Conservation (phyloP, 768 basidiomycete species). For the Inosperma sp. region DNA sequence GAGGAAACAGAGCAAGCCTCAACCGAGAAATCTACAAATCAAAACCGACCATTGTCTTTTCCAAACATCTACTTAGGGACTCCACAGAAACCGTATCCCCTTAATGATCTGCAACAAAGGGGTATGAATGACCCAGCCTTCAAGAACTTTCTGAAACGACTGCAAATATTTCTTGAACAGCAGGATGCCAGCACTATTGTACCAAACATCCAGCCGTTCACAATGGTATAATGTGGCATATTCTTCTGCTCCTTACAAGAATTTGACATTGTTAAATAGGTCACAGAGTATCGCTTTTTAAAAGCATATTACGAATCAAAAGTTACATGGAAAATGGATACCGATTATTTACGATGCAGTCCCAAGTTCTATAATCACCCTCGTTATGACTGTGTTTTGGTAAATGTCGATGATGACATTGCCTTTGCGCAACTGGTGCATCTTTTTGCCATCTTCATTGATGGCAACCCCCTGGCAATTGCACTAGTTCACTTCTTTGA, state of each 20-base stretch:
- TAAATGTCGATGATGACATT: neutral
- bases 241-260: too few relatives aligned
- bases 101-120: neutral
- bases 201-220: too few relatives aligned
- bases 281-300: neutral
- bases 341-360: constrained; percentile 18
- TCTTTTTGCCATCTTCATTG: neutral
- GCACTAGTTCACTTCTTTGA: constrained; percentile 15
- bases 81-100: neutral
- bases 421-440: neutral
- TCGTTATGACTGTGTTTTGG: constrained; percentile 14
- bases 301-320: constrained; percentile 2
- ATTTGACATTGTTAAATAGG: neutral
- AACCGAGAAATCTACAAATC: neutral
- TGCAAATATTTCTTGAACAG: neutral
- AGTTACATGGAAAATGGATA: constrained; percentile 1
- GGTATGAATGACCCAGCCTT: neutral
- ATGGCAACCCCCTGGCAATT: constrained; percentile 15
- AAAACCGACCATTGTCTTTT: neutral
- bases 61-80: constrained; percentile 3
- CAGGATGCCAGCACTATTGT: neutral
- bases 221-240: too few relatives aligned
- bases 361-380: constrained; percentile 11
- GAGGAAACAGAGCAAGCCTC: neutral
- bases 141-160: neutral